Conservation (phyloP, 352 stramenopile genomes). For the Phytophthora uliginosa region DNA sequence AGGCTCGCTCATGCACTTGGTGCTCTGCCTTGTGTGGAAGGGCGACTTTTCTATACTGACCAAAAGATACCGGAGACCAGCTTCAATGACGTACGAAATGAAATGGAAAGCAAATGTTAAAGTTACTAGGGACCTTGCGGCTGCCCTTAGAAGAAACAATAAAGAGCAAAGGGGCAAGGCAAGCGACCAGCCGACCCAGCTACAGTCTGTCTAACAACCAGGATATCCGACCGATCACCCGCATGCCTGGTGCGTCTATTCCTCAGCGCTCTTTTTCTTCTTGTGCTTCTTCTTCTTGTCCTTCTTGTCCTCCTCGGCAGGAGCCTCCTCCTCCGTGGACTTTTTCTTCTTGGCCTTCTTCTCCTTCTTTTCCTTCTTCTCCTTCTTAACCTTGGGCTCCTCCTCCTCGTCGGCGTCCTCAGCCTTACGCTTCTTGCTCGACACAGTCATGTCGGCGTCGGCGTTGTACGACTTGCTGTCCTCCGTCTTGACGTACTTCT, state of each 20-base stretch:
- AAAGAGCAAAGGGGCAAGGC: slow-evolving; percentile 31
- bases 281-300: slow-evolving; percentile 48
- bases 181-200: slow-evolving; percentile 28
- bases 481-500: slow-evolving; percentile 93
- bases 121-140: slow-evolving; percentile 32
- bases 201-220: slow-evolving; percentile 32
- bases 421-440: slow-evolving; percentile 79
- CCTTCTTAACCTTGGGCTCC: slow-evolving; percentile 80
- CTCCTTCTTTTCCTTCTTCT: slow-evolving; percentile 70
- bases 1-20: slow-evolving; percentile 3
- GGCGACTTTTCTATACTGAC: slow-evolving; percentile 20
- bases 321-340: slow-evolving; percentile 39
- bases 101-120: slow-evolving; percentile 46
- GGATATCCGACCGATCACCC: slow-evolving; percentile 14
- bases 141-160: slow-evolving; percentile 26
- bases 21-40: too few species aligned
- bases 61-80: slow-evolving; percentile 14
- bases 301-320: slow-evolving; percentile 41
- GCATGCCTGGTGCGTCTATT: slow-evolving; percentile 52
- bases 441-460: slow-evolving; percentile 96
- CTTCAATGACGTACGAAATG: neutral
- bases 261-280: slow-evolving; percentile 53
- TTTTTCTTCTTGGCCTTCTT: slow-evolving; percentile 91
- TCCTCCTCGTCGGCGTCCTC: slow-evolving; percentile 74
- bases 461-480: slow-evolving; percentile 94